Evolutionary conservation across 805 yeast species (phyloP).

Genomic region (Lachancea lanzarotensis): DNA sequence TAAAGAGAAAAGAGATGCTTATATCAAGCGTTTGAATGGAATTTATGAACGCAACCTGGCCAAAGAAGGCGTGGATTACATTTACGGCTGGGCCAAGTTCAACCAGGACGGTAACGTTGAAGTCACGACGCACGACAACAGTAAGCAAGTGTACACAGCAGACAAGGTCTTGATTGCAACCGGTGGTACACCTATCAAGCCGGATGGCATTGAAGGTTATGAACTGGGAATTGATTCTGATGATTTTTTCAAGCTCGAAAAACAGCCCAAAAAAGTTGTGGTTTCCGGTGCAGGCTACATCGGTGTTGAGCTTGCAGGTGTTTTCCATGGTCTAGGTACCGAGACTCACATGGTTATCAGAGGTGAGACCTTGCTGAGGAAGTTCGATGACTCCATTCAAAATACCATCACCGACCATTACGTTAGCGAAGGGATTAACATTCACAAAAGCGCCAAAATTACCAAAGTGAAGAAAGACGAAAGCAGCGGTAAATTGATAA

Average conservation of each 20-base stretch:
- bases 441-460: conserved; percentile 62
- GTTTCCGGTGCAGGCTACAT: conserved; percentile 98
- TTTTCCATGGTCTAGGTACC: conserved; percentile 80
- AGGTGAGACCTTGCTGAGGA: conserved; percentile 84
- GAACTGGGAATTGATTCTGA: conserved; percentile 83
- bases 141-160: conserved; percentile 58
- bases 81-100: conserved; percentile 84
- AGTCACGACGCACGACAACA: conserved; percentile 62
- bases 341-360: conserved; percentile 85
- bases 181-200: conserved; percentile 78
- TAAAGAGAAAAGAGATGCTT: conserved; percentile 88
- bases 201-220: conserved; percentile 67
- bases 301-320: conserved; percentile 93
- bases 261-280: conserved; percentile 88
- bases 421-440: conserved; percentile 70
- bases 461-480: conserved; percentile 41
- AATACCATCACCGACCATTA: conserved; percentile 74
- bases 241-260: conserved; percentile 75
- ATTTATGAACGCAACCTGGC: conserved; percentile 83
- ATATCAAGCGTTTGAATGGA: conserved; percentile 79
- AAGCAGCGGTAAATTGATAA: conserved; percentile 43
- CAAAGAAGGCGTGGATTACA: conserved; percentile 82
- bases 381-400: conserved; percentile 79
- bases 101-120: conserved; percentile 66
- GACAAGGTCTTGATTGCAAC: conserved; percentile 85